A percentile compares a stretch with the other conserved stretches of the same genome.
phyloP scores from a whole-genome alignment of 371 early-diverging fungal species.

The Fennellomyces sp. region DNA sequence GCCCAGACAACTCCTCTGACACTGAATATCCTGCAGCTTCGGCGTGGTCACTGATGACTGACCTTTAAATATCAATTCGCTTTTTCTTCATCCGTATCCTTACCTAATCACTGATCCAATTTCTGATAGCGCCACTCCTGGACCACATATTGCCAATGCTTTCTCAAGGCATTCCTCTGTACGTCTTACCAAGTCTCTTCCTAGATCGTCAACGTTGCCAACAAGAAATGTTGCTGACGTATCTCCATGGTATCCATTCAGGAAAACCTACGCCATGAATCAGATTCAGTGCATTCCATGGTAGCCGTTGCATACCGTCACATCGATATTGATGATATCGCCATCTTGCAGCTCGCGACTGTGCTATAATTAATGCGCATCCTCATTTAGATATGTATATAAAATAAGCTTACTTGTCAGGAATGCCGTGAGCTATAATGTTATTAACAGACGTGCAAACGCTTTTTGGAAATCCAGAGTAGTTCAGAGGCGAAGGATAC shows the following conservation, averaged over 20 bases:
- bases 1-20: conserved; percentile 83
- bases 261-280: conserved; percentile 47
- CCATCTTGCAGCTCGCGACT: conserved; percentile 75
- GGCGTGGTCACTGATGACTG: conserved; percentile 59
- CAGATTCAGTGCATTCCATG: not conserved
- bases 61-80: no score
- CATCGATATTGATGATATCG: conserved; percentile 90
- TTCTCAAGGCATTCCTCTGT: conserved; percentile 74
- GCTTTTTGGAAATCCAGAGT: conserved; percentile 85
- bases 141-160: conserved; percentile 77
- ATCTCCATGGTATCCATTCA: conserved; percentile 85
- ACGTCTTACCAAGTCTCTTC: conserved; percentile 64
- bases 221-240: conserved; percentile 84
- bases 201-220: conserved; percentile 76
- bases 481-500: conserved; percentile 89
- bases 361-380: not conserved
- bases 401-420: conserved; percentile 62
- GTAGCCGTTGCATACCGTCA: conserved; percentile 50
- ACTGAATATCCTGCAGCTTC: conserved; percentile 63
- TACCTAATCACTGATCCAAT: conserved; percentile 79
- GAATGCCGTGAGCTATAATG: conserved; percentile 91
- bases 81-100: not conserved
- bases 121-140: conserved; percentile 71
- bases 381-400: not conserved
- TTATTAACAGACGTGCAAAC: conserved; percentile 86